Evolutionary conservation across 2,329 filamentous ascomycete genomes (phyloP), one percentile per base, ranked within the genome.

Genomic region (Teratosphaeria epicoccoides): DNA sequence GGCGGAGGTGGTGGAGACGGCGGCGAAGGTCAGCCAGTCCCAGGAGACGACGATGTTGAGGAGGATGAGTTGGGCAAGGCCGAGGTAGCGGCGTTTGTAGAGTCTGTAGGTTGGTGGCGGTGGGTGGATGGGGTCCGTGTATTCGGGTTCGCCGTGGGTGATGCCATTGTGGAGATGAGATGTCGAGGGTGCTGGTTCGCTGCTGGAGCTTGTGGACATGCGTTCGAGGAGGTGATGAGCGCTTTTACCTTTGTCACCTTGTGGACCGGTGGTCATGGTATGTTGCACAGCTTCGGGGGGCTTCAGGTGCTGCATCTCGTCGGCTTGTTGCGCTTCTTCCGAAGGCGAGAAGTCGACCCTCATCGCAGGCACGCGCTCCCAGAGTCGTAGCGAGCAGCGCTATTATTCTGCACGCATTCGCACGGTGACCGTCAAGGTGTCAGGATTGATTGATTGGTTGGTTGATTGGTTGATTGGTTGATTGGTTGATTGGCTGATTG

Each of bases 1-100:
- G 0, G 89, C 82, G 1, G 88, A 79, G 22, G 84, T 81, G 28
- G 79, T 79, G 1, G 88, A 88, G 26, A 95, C 83, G 40, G 91
- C 85, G 1, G 90, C 85, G 69, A 89, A 96, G 6, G 89, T 93
- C 61, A 97, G 80, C 91, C 91, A 97, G 79, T 94, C 88, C 91
- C 91, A 97, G 64, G 87, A 94, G 43, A 95, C 85, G 55, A 97
- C 81, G 51, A 96, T 84, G 67, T 97, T 98, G 70, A 97, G 75
- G 62, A 97, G 70, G 6, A 89, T 85, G 64, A 97, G 71, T 69
- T 95, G 87, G 22, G 80, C 71, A 49, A 98, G 74, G 0, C 93
- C 93, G 67, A 95, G 87, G 83, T 88, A 98, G 44, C 93, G 80
- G 63, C 88, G 80, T 71, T 86, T 91, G 67, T 97, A 97, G 22